These are phyloP conservation scores for Mortierella sp. DNA, from an alignment of 371 early-diverging fungal species.

Conservation along the genomic window DNA sequence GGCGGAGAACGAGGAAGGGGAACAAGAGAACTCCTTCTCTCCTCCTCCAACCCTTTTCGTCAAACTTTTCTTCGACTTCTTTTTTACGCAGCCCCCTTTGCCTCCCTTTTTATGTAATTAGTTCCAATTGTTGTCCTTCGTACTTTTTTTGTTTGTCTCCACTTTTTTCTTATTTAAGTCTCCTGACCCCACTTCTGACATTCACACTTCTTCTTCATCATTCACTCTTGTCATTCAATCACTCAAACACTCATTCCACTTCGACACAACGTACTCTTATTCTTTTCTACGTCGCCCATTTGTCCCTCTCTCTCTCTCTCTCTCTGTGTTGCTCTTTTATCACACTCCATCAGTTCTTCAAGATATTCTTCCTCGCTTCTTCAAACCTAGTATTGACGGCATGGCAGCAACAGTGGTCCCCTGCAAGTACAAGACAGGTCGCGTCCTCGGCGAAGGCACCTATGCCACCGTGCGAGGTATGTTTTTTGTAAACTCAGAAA, in stretches of 20 bases:
- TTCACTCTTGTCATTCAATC: background rate
- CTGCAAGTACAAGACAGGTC: constrained; percentile 80
- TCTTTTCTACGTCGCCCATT: no score
- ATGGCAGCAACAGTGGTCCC: constrained; percentile 61
- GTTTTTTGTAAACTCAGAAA: background rate
- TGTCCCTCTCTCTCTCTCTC: background rate
- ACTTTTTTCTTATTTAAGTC: background rate
- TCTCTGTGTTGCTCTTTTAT: no score
- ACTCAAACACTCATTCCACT: background rate
- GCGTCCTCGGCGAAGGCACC: constrained; percentile 75
- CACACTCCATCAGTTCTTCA: background rate
- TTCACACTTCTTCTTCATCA: background rate
- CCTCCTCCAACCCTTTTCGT: background rate
- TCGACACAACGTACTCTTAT: background rate
- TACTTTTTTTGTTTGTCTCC: background rate
- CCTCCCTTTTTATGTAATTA: background rate
- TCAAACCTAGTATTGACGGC: background rate
- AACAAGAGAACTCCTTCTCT: background rate
- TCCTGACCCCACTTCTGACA: background rate
- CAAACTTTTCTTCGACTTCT: background rate
- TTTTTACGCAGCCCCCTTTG: background rate
- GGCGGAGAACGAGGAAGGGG: background rate
- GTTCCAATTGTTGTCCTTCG: background rate
- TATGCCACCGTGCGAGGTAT: constrained; percentile 80
- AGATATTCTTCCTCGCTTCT: background rate